A percentile compares a stretch with the other conserved stretches of the same genome.
These are phyloP conservation scores for Gossypium longicalyx DNA, from an alignment of 345 rosid genomes.

Conservation along the genomic window DNA sequence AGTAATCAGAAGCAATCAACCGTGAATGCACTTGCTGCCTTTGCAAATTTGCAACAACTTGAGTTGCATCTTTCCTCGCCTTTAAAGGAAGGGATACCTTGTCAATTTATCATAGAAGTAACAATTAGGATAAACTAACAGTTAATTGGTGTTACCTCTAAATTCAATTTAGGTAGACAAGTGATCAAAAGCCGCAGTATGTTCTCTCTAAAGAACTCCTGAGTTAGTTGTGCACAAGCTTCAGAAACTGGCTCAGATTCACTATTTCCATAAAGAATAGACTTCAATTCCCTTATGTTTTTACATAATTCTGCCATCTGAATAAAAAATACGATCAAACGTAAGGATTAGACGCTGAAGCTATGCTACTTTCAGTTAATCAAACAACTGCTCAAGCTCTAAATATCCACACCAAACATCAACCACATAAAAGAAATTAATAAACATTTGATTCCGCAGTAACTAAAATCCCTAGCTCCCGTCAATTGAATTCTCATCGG, in stretches of 20 bases:
- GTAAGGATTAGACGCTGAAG: background rate
- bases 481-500: background rate
- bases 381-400: background rate
- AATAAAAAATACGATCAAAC: background rate
- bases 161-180: constrained; percentile 74
- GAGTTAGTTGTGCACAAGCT: constrained; percentile 87
- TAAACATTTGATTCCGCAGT: background rate
- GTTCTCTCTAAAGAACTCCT: constrained; percentile 86
- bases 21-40: constrained; percentile 87
- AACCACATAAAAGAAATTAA: background rate
- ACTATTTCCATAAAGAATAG: constrained; percentile 85
- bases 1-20: constrained; percentile 89
- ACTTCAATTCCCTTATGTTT: constrained; percentile 77
- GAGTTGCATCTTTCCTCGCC: constrained; percentile 97
- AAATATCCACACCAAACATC: background rate
- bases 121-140: constrained; percentile 1
- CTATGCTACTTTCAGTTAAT: background rate
- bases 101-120: constrained; percentile 13
- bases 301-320: constrained; percentile 77
- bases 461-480: background rate
- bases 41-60: constrained; percentile 94
- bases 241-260: constrained; percentile 96
- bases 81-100: constrained; percentile 28
- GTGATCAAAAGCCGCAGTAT: constrained; percentile 63
- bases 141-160: constrained; percentile 55